A percentile compares a stretch with the other conserved stretches of the same genome.
These are phyloP conservation scores for Iberis pinnata DNA, from an alignment of 345 rosid genomes.

Conservation along the genomic window DNA sequence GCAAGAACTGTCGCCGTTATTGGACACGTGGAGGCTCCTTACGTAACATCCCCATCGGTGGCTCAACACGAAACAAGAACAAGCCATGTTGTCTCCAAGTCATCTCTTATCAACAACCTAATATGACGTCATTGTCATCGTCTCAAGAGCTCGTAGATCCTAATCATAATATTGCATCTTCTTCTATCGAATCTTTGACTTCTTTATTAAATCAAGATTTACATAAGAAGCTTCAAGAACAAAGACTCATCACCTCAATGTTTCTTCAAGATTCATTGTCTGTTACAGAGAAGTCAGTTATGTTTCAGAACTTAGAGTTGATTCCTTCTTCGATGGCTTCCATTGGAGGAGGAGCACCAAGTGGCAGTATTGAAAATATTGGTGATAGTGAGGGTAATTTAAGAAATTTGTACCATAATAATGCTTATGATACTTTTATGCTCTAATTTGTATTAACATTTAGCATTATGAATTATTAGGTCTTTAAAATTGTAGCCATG, in stretches of 20 bases:
- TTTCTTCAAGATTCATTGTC: slow-evolving; percentile 40
- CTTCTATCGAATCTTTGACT: slow-evolving; percentile 81
- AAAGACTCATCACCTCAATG: slow-evolving; percentile 50
- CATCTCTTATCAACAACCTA: slow-evolving; percentile 36
- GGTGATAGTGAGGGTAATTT: slow-evolving; percentile 14
- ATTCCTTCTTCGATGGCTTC: slow-evolving; percentile 17
- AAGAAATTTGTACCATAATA: slow-evolving; percentile 15
- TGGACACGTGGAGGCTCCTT: slow-evolving; percentile 85
- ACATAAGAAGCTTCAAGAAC: slow-evolving; percentile 93
- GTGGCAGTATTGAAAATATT: slow-evolving; percentile 19
- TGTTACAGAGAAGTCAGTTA: slow-evolving; percentile 42
- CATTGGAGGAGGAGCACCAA: not conserved
- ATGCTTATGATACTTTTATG: slow-evolving; percentile 11
- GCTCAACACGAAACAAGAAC: slow-evolving; percentile 70
- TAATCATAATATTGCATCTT: slow-evolving; percentile 35
- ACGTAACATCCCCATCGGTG: slow-evolving; percentile 82
- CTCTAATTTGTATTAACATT: slow-evolving; percentile 7
- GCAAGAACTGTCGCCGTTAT: slow-evolving; percentile 77
- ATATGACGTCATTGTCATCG: slow-evolving; percentile 27
- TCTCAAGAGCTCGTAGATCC: slow-evolving; percentile 61
- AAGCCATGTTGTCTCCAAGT: slow-evolving; percentile 39
- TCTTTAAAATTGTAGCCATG: slow-evolving; percentile 15
- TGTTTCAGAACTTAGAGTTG: slow-evolving; percentile 55
- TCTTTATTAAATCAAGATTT: slow-evolving; percentile 86
- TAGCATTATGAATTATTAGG: slow-evolving; percentile 10